A percentile compares a stretch with the other conserved stretches of the same genome.
phyloP scores from a whole-genome alignment of 208 protist genomes.

The Endotrypanum monterogeii region DNA sequence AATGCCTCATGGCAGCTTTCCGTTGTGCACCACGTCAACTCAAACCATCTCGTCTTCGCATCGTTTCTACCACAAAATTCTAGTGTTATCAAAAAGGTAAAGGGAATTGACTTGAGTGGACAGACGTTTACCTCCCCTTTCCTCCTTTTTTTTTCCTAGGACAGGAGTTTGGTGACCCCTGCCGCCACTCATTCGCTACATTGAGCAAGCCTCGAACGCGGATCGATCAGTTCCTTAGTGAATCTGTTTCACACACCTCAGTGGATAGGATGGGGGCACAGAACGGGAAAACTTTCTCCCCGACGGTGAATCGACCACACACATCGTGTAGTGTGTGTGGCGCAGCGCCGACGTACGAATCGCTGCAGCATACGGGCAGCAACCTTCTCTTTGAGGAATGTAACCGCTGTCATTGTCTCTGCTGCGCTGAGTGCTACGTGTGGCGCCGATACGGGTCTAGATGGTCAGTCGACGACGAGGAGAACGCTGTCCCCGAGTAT shows the following conservation, averaged over 20 bases:
- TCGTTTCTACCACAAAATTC: neutral
- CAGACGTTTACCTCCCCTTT: neutral
- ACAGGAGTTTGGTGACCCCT: neutral
- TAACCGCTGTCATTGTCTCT: constrained; percentile 27
- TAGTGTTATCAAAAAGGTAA: neutral
- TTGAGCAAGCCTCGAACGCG: constrained; percentile 2
- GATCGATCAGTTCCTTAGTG: neutral
- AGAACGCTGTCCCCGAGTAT: constrained; percentile 16
- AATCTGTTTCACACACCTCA: neutral
- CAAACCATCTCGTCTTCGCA: neutral
- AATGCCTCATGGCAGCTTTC: neutral
- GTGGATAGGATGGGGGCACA: constrained; percentile 17
- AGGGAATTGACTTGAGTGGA: neutral
- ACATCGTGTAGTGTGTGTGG: constrained; percentile 17
- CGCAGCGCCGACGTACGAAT: neutral
- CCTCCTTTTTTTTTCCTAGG: too few species aligned
- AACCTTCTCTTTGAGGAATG: constrained; percentile 2
- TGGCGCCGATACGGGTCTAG: constrained; percentile 28
- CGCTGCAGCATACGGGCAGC: neutral
- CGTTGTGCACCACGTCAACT: neutral
- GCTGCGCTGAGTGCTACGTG: constrained; percentile 27
- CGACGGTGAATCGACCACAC: neutral
- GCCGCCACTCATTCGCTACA: neutral
- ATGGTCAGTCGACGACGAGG: constrained; percentile 14
- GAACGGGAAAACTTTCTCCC: constrained; percentile 9